Conservation (phyloP, 768 basidiomycete genomes). For the Suillus placidus region DNA sequence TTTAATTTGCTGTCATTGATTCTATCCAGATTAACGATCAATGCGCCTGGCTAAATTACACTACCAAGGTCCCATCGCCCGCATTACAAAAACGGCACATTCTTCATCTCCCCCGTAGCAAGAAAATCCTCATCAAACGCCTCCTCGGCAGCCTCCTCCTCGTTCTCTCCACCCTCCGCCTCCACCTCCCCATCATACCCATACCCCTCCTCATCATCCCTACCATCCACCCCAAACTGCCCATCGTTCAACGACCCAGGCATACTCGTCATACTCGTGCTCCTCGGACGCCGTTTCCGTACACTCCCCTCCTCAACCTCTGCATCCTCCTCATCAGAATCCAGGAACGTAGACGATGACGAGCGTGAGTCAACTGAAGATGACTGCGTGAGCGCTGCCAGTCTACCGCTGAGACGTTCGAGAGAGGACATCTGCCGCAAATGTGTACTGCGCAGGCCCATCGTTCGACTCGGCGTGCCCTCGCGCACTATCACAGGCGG, state of each 20-base stretch:
- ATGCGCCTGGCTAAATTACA: neutral
- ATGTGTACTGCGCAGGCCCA: slow-evolving; percentile 42
- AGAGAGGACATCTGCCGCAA: slow-evolving; percentile 77
- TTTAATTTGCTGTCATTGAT: neutral
- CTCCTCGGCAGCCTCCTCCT: slow-evolving; percentile 68
- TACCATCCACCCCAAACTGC: slow-evolving; percentile 54
- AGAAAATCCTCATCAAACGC: slow-evolving; percentile 80
- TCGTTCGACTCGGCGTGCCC: slow-evolving; percentile 23
- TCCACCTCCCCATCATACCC: slow-evolving; percentile 37
- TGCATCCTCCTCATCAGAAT: slow-evolving; percentile 51
- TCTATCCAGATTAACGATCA: neutral
- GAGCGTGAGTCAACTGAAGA: slow-evolving; percentile 54
- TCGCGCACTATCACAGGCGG: slow-evolving; percentile 29
- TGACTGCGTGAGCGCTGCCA: slow-evolving; percentile 51
- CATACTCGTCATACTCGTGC: slow-evolving; percentile 81
- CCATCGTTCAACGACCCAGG: slow-evolving; percentile 77
- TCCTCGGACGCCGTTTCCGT: slow-evolving; percentile 45
- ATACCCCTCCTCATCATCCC: slow-evolving; percentile 31
- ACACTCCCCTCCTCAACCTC: slow-evolving; percentile 44
- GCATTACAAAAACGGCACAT: slow-evolving; percentile 62
- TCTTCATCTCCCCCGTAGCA: slow-evolving; percentile 83
- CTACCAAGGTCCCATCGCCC: neutral
- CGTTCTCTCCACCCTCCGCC: slow-evolving; percentile 45
- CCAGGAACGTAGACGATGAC: slow-evolving; percentile 50
- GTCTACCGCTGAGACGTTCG: slow-evolving; percentile 65